Conservation (phyloP, 2,329 filamentous ascomycete species). For the Ceratocystis papillata region DNA sequence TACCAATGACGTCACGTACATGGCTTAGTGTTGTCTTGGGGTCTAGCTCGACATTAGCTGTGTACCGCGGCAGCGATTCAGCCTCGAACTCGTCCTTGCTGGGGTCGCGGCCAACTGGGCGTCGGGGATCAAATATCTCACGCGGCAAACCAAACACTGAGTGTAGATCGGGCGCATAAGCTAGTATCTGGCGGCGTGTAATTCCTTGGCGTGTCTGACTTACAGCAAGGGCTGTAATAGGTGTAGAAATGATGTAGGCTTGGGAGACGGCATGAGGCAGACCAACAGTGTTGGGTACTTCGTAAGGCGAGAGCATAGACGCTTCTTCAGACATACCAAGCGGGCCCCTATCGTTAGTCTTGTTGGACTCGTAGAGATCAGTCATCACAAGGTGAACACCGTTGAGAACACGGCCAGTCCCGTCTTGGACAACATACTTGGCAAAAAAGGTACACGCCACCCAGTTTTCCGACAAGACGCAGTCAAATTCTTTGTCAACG, state of each 20-base stretch:
- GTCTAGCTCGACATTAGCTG: constrained; percentile 69
- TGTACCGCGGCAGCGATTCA: constrained; percentile 71
- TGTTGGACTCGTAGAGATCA: constrained; percentile 80
- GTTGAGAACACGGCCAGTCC: constrained; percentile 47
- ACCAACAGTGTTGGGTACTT: constrained; percentile 43
- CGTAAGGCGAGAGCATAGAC: constrained; percentile 62
- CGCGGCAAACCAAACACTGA: constrained; percentile 72
- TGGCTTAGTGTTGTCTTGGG: constrained; percentile 72
- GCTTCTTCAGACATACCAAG: constrained; percentile 54
- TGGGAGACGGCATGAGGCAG: constrained; percentile 70
- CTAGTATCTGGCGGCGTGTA: constrained; percentile 69
- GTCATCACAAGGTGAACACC: constrained; percentile 78
- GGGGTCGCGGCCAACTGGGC: constrained; percentile 74
- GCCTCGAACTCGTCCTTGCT: constrained; percentile 62
- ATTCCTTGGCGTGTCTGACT: constrained; percentile 90
- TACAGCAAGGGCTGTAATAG: constrained; percentile 69
- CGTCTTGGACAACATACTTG: constrained; percentile 47
- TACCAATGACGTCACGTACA: constrained; percentile 66
- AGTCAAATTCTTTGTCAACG: constrained; percentile 58
- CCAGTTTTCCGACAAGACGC: constrained; percentile 87
- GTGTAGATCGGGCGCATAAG: constrained; percentile 60
- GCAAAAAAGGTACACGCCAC: constrained; percentile 73
- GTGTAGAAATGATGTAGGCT: constrained; percentile 66
- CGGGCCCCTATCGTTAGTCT: constrained; percentile 73
- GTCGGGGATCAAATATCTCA: constrained; percentile 68